Evolutionary conservation across 2,329 filamentous ascomycete genomes (phyloP).

Genomic region (Sporothrix protearum): DNA sequence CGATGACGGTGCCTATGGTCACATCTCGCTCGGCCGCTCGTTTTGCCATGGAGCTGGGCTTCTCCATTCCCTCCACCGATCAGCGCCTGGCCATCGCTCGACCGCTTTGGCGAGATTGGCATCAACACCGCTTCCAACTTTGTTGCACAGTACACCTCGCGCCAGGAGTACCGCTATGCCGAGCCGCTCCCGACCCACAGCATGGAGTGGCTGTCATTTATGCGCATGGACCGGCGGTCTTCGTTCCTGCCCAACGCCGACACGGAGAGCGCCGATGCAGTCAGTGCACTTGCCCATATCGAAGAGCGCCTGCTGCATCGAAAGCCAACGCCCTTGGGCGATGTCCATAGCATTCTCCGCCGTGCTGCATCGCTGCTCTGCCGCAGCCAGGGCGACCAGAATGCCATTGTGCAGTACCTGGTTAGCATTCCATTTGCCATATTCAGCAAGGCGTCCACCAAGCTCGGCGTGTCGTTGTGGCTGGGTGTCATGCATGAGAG

Average conservation of each 20-base stretch:
- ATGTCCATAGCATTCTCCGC: constrained; percentile 77
- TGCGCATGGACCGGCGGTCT: constrained; percentile 52
- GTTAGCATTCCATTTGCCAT: constrained; percentile 89
- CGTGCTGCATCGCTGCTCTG: constrained; percentile 84
- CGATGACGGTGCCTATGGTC: constrained; percentile 84
- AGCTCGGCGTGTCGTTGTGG: constrained; percentile 93
- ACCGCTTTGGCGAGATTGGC: constrained; percentile 65
- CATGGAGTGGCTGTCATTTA: constrained; percentile 60
- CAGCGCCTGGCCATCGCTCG: constrained; percentile 80
- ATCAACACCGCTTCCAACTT: constrained; percentile 96
- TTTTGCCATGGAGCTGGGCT: constrained; percentile 94
- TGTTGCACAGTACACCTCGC: constrained; percentile 92
- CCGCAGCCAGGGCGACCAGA: constrained; percentile 63
- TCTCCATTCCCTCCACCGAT: constrained; percentile 78
- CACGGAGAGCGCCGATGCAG: constrained; percentile 55
- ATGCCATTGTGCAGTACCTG: constrained; percentile 77
- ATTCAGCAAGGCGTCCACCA: constrained; percentile 93
- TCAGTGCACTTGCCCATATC: constrained; percentile 67
- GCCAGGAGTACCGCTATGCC: constrained; percentile 90
- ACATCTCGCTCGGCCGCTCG: constrained; percentile 86
- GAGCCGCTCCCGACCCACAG: constrained; percentile 69
- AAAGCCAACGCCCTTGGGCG: constrained; percentile 65
- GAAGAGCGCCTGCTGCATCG: constrained; percentile 67
- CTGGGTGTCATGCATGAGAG: constrained; percentile 97
- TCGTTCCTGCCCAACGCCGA: constrained; percentile 52